Evolutionary conservation across 768 basidiomycete species (phyloP).

Genomic region (Tricholomella constricta): DNA sequence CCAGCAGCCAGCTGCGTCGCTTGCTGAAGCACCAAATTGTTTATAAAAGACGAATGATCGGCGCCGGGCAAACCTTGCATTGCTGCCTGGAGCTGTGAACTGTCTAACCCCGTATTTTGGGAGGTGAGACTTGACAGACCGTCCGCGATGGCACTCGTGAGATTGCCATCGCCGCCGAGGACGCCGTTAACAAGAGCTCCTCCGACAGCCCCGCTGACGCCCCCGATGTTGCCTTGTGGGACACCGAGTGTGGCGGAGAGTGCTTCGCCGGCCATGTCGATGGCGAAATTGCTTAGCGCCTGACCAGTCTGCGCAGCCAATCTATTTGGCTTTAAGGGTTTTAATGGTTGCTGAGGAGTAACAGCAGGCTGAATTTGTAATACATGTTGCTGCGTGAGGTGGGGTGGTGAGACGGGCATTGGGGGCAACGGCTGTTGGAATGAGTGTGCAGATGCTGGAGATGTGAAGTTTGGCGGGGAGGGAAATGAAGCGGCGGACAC

Average conservation of each 20-base stretch:
- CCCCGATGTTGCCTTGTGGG: background rate
- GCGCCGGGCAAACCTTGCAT: constrained; percentile 29
- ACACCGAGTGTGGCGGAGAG: constrained; percentile 6
- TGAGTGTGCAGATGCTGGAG: background rate
- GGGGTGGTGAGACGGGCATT: background rate
- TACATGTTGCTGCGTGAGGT: background rate
- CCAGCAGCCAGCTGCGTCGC: constrained; percentile 14
- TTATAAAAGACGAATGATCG: constrained; percentile 32
- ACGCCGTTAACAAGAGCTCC: constrained; percentile 1
- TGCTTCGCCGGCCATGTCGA: constrained; percentile 11
- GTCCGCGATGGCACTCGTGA: constrained; percentile 3
- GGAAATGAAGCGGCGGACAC: constrained; percentile 6
- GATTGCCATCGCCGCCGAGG: constrained; percentile 1
- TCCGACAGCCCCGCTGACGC: constrained; percentile 8
- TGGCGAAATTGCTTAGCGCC: constrained; percentile 7
- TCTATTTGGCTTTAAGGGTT: too few species aligned
- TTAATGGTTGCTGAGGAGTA: background rate
- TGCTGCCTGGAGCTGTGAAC: constrained; percentile 29
- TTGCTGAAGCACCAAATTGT: constrained; percentile 31
- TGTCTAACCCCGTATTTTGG: constrained; percentile 10
- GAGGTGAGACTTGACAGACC: constrained; percentile 17
- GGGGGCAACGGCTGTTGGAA: background rate
- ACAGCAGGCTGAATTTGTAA: background rate
- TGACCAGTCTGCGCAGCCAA: background rate
- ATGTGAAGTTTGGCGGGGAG: constrained; percentile 1